These are phyloP conservation scores for Inonotus hispidus DNA, from an alignment of 1,284 basidiomycete species.

Conservation along the genomic window DNA sequence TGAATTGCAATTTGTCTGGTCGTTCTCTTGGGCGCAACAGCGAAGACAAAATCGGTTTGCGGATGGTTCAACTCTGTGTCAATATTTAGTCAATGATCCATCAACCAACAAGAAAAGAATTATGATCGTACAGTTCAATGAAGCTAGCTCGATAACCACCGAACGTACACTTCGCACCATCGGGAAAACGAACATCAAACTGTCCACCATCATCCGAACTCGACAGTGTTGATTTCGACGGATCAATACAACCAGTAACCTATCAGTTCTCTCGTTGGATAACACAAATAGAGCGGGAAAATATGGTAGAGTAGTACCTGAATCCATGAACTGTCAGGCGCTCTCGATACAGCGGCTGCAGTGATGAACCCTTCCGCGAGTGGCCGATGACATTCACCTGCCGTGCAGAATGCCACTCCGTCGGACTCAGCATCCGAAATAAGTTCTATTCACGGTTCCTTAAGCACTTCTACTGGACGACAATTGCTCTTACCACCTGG, in stretches of 20 bases:
- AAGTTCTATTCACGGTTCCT: slow-evolving; percentile 28
- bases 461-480: not conserved
- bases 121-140: slow-evolving; percentile 46
- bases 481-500: slow-evolving; percentile 30
- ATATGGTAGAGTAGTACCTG: slow-evolving; percentile 35
- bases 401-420: slow-evolving; percentile 35
- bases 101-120: slow-evolving; percentile 22
- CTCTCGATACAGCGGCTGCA: slow-evolving; percentile 33
- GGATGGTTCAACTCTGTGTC: slow-evolving; percentile 39
- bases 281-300: not conserved
- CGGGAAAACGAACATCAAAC: slow-evolving; percentile 45
- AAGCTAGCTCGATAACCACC: slow-evolving; percentile 48
- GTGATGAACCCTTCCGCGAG: slow-evolving; percentile 38
- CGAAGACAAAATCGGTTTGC: slow-evolving; percentile 43
- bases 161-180: slow-evolving; percentile 46
- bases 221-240: slow-evolving; percentile 35
- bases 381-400: slow-evolving; percentile 28
- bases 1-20: slow-evolving; percentile 47
- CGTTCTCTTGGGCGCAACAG: slow-evolving; percentile 37
- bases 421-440: slow-evolving; percentile 41
- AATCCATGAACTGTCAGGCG: slow-evolving; percentile 36
- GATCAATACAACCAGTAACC: slow-evolving; percentile 47
- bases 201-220: slow-evolving; percentile 40
- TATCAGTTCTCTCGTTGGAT: slow-evolving; percentile 17
- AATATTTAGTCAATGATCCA: not conserved